Evolutionary conservation across 768 basidiomycete species (phyloP).

Genomic region (Leccinum subtestaceum): DNA sequence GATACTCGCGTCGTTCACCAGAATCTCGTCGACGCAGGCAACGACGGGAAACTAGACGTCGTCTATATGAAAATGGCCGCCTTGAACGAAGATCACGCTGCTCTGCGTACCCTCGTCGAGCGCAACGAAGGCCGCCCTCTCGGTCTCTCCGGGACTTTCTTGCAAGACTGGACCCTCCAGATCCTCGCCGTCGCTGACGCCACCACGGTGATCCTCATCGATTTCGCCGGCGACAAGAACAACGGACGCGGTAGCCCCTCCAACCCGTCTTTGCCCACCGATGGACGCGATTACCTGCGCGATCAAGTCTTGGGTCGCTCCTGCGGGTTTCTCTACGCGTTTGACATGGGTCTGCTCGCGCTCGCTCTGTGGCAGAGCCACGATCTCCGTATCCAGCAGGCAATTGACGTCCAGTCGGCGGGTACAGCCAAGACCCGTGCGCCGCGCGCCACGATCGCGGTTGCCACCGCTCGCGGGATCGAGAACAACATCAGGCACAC

Average conservation of each 20-base stretch:
- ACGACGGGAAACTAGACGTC: constrained; percentile 21
- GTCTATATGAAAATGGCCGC: constrained; percentile 16
- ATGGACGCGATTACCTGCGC: constrained; percentile 27
- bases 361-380: constrained; percentile 30
- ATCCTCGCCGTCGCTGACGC: constrained; percentile 29
- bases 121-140: constrained; percentile 34
- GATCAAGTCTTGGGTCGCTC: constrained; percentile 30
- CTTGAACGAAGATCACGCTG: constrained; percentile 23
- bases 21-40: constrained; percentile 26
- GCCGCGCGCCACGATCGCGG: constrained; percentile 18
- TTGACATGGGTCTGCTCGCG: constrained; percentile 31
- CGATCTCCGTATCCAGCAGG: constrained; percentile 34
- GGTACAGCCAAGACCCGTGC: constrained; percentile 13
- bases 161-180: constrained; percentile 22
- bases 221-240: constrained; percentile 32
- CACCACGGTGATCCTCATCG: constrained; percentile 25
- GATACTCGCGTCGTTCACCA: constrained; percentile 18
- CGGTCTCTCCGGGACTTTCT: constrained; percentile 28
- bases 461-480: constrained; percentile 10
- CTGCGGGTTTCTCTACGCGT: constrained; percentile 29
- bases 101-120: constrained; percentile 23
- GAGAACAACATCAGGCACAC: constrained; percentile 15
- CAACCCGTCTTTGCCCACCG: constrained; percentile 11
- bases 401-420: constrained; percentile 30
- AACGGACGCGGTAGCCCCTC: constrained; percentile 33